Evolutionary conservation across 305 asterid genomes (phyloP), one percentile per base, ranked within the genome.

Genomic region (Fraxinus paxiana): DNA sequence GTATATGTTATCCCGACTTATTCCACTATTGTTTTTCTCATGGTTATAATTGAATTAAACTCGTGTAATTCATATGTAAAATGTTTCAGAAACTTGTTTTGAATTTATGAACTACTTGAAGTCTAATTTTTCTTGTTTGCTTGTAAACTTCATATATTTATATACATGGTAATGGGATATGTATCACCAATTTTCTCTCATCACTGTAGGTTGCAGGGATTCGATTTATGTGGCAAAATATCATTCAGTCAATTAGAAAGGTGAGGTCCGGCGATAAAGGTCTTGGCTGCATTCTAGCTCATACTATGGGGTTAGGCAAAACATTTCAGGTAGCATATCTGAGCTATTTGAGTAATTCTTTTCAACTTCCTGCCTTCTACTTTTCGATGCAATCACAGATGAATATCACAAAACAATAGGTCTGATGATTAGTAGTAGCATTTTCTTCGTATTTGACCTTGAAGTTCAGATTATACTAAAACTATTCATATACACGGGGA

Each of bases 231-330:
- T 96, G 99, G 99, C 95, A 96, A 87, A 96, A 94, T 82, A 93
- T 94, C 77, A 85, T 96, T 77, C 97, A 96, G 78, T 96, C 98
- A 18, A 92, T 91, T 79, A 86, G 90, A 48, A 91, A 87, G 85
- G 98, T 91, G 82, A 92, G 92, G 87, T 90, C 97, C 78, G 98
- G 98, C 78, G 97, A 96, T 85, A 94, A 88, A 87, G 99, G 99
- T 79, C 97, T 96, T 85, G 98, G 98, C 82, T 96, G 99, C 92
- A 94, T 96, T 84, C 91, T 96, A 77, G 99, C 99, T 18, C 99
- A 96, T 90, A 96, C 97, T 34, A 96, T 96, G 99, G 99, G 99
- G 79, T 86, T 96, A 79, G 99, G 99, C 81, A 96, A 96, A 91
- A 96, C 98, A 37, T 90, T 96, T 82, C 99, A 96, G 99, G 99